Evolutionary conservation across 176 grass and related monocot species (phyloP), one percentile per base, ranked within the genome.

Genomic region (Leersia perrieri): DNA sequence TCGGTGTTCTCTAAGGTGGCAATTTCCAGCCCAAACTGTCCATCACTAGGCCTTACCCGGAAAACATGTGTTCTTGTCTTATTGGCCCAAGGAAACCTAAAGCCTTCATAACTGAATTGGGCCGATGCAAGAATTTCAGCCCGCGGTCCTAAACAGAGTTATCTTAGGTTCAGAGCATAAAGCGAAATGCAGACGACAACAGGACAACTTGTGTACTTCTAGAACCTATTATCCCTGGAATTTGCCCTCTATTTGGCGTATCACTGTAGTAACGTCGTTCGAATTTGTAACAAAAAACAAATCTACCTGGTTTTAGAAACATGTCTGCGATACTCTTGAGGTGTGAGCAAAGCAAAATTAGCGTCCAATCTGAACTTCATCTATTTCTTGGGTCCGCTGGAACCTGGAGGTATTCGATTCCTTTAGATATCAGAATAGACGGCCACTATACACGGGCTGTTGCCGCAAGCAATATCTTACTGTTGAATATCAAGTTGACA

Each of bases 401-500:
- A 44, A 44, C 22, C 80, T 20, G 16, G 61, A 23, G 20, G 40
- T 61, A 39, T 31, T 33, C 40, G 44, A 61, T 77, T 76, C 74
- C 23, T n/a, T 9, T 5, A 25, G 18, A 5, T 23, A 42, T 69
- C 18, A 13, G 26, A 63, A 51, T 0, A 33, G 80, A 42, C 58
- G 66, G 51, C 60, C 74, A 35, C 16, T 6, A 67, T 79, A 58
- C 67, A 44, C 44, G 68, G 20, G 12, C 67, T 28, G 14, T 23
- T 70, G 4, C 44, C 12, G 70, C 69, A 14, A 26, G 63, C 81
- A 84, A 44, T 36, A 72, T 44, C 44, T 45, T 72, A 68, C 44
- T 34, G n/a, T n/a, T n/a, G 28, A 25, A 66, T 26, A 26, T 9
- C 29, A 22, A 72, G 66, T 40, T 58, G 80, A 88, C 73, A n/a